A percentile compares a stretch with the other conserved stretches of the same genome.
phyloP scores from a whole-genome alignment of 768 basidiomycete genomes.

The Lentinula sp. region DNA sequence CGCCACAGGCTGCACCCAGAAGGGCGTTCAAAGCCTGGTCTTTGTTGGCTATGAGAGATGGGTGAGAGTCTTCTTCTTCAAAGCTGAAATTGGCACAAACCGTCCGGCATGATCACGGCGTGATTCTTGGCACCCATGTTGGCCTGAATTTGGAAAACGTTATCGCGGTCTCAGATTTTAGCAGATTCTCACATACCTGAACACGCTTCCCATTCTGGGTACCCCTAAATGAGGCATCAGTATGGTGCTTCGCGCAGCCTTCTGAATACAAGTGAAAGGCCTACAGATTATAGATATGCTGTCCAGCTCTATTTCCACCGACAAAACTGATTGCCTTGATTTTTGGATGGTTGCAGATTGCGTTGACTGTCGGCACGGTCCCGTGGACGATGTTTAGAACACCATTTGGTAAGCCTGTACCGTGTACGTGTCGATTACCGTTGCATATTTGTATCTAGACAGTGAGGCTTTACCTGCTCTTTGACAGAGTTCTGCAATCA shows the following conservation, averaged over 20 bases:
- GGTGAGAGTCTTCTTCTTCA: not conserved
- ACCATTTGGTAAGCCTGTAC: not conserved
- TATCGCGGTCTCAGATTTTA: not conserved
- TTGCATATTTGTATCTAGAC: not conserved
- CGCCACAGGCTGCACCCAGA: constrained; percentile 89
- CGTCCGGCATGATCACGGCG: constrained; percentile 89
- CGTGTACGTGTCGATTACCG: not conserved
- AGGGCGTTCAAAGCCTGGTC: constrained; percentile 90
- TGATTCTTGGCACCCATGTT: constrained; percentile 96
- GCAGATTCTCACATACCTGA: constrained; percentile 35
- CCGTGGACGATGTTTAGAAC: constrained; percentile 94
- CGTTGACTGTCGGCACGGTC: constrained; percentile 82
- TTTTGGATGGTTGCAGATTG: constrained; percentile 84
- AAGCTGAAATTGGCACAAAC: constrained; percentile 29
- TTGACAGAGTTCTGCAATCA: constrained; percentile 92
- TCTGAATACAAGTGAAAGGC: constrained; percentile 3
- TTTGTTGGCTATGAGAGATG: constrained; percentile 65
- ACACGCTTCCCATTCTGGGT: constrained; percentile 86
- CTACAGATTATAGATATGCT: constrained; percentile 87
- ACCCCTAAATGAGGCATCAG: constrained; percentile 40
- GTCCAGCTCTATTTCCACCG: constrained; percentile 88
- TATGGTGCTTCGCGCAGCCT: not conserved
- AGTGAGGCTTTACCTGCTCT: constrained; percentile 52
- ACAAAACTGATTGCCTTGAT: constrained; percentile 98
- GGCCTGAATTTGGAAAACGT: constrained; percentile 20